Conservation (phyloP, 371 early-diverging fungal genomes). For the Smittium culicis region DNA sequence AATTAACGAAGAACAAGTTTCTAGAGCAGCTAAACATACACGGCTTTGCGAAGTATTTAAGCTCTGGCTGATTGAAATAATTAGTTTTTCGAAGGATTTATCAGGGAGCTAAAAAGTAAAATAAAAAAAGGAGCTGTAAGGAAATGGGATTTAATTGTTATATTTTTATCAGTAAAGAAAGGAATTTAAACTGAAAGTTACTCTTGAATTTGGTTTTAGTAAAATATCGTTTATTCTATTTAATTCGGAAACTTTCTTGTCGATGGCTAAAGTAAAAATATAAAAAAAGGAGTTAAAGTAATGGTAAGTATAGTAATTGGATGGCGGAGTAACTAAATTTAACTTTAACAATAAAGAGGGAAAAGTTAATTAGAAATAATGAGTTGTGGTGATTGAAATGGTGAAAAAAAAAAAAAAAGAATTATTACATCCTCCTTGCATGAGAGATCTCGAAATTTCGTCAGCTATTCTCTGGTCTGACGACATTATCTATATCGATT, state of each 20-base stretch:
- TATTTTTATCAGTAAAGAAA: no score
- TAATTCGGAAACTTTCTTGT: not conserved
- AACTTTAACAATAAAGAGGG: no score
- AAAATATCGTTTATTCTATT: not conserved
- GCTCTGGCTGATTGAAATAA: not conserved
- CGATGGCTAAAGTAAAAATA: not conserved
- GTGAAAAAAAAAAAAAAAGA: not conserved
- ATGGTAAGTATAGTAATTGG: no score
- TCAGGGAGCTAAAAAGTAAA: not conserved
- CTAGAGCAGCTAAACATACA: constrained; percentile 1
- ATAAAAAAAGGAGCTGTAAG: not conserved
- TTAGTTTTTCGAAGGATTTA: not conserved
- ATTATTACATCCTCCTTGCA: not conserved
- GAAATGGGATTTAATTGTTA: not conserved
- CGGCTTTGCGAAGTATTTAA: constrained; percentile 7
- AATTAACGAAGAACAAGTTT: not conserved
- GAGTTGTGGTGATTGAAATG: no score
- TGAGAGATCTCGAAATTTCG: not conserved
- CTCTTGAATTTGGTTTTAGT: not conserved
- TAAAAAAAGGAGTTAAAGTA: no score
- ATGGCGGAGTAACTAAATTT: not conserved
- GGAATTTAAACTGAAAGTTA: not conserved
- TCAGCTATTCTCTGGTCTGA: not conserved
- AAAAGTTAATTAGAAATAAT: no score
- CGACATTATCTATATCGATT: no score